Percentiles rank a stretch among this genome's conserved stretches.
These are phyloP conservation scores for Neostapfia colusana DNA, from an alignment of 176 grass and related monocot genomes.

Conservation along the genomic window DNA sequence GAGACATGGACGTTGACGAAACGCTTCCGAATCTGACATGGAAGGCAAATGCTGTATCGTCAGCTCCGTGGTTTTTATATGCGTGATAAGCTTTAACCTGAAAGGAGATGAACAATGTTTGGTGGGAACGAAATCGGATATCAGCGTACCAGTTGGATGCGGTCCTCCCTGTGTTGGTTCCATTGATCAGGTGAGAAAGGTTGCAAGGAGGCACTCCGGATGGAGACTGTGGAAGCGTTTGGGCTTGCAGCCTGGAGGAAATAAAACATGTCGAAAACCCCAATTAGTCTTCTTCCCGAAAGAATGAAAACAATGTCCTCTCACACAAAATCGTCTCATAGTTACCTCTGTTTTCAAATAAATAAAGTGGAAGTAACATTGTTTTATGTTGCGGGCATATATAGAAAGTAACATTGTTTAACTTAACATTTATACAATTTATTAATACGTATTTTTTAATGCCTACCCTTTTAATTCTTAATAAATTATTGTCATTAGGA, in stretches of 20 bases:
- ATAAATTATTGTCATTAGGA: too few relatives aligned
- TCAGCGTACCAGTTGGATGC: conserved; percentile 50
- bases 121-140: not conserved
- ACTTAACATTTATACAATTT: too few relatives aligned
- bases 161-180: conserved; percentile 70
- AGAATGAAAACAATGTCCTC: not conserved
- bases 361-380: too few relatives aligned
- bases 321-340: not conserved
- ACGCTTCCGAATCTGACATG: conserved; percentile 60
- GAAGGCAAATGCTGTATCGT: not conserved
- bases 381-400: too few relatives aligned
- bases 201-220: conserved; percentile 67
- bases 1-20: conserved; percentile 61
- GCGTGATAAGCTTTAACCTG: not conserved
- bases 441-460: too few relatives aligned
- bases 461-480: too few relatives aligned
- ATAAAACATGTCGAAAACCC: not conserved
- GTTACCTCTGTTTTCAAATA: not conserved
- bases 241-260: conserved; percentile 35
- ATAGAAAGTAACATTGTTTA: too few relatives aligned
- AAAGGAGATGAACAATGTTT: not conserved
- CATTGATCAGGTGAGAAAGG: conserved; percentile 66
- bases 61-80: too few relatives aligned
- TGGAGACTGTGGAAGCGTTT: conserved; percentile 59
- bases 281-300: not conserved